These are phyloP conservation scores for Chlorella vulgaris DNA, from an alignment of 139 green algal species.

Conservation along the genomic window DNA sequence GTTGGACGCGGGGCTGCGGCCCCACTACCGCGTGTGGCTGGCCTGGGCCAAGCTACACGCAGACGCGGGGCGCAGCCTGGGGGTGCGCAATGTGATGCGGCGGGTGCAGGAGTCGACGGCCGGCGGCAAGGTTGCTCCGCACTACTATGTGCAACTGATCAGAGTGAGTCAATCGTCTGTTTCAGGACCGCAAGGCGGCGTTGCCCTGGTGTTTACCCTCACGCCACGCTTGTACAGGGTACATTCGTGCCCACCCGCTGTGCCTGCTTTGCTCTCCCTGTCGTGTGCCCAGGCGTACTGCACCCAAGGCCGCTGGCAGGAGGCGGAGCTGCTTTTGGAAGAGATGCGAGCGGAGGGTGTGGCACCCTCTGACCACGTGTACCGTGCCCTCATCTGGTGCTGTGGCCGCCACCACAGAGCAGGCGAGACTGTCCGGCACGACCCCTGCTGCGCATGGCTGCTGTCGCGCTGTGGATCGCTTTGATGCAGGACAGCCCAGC, in stretches of 20 bases:
- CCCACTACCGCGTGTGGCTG: neutral
- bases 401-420: constrained; percentile 7
- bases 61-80: neutral
- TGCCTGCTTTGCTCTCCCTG: neutral
- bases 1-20: neutral
- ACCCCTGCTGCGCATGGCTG: neutral
- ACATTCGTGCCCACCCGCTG: neutral
- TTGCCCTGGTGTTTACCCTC: no score
- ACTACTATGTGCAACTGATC: constrained; percentile 18
- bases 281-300: neutral
- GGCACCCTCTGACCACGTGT: constrained; percentile 22
- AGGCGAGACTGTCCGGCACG: neutral
- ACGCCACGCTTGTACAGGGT: no score
- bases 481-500: no score
- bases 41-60: constrained; percentile 24
- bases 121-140: neutral
- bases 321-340: constrained; percentile 1
- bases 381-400: constrained; percentile 27
- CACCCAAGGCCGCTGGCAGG: neutral
- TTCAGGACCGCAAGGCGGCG: neutral
- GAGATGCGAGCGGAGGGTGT: constrained; percentile 22
- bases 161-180: neutral
- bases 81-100: constrained; percentile 23
- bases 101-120: neutral
- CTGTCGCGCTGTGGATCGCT: no score